Evolutionary conservation across 257 asterid species (phyloP).

Genomic region (Solanum bulbocastanum): DNA sequence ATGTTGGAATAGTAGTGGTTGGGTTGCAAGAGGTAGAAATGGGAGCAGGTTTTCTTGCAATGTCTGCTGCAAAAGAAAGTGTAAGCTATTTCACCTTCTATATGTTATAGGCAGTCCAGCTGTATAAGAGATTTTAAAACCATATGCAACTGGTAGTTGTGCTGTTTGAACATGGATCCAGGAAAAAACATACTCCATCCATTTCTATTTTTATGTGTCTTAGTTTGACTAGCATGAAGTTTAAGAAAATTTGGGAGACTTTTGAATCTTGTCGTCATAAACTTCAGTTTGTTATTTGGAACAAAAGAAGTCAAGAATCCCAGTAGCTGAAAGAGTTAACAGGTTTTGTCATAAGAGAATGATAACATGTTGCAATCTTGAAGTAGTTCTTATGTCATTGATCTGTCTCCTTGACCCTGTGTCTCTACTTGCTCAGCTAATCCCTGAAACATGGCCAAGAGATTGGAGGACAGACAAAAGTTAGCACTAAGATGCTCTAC

Average conservation of each 20-base stretch:
- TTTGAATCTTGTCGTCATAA: neutral
- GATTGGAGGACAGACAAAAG: neutral
- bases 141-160: neutral
- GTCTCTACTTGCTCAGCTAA: neutral
- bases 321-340: neutral
- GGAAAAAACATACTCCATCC: neutral
- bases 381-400: neutral
- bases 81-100: constrained; percentile 26
- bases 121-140: neutral
- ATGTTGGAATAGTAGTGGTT: constrained; percentile 78
- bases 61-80: constrained; percentile 99
- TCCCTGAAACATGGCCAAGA: neutral
- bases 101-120: neutral
- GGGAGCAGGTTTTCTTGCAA: constrained; percentile 99
- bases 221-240: neutral
- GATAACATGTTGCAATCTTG: neutral
- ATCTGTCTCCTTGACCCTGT: neutral
- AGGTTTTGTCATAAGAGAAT: neutral
- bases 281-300: neutral
- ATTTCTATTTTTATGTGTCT: neutral
- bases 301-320: neutral
- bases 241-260: neutral
- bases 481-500: neutral
- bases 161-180: neutral
- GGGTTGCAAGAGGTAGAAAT: constrained; percentile 96